Evolutionary conservation across 2,329 filamentous ascomycete genomes (phyloP).

Genomic region (Stemphylium lycopersici): DNA sequence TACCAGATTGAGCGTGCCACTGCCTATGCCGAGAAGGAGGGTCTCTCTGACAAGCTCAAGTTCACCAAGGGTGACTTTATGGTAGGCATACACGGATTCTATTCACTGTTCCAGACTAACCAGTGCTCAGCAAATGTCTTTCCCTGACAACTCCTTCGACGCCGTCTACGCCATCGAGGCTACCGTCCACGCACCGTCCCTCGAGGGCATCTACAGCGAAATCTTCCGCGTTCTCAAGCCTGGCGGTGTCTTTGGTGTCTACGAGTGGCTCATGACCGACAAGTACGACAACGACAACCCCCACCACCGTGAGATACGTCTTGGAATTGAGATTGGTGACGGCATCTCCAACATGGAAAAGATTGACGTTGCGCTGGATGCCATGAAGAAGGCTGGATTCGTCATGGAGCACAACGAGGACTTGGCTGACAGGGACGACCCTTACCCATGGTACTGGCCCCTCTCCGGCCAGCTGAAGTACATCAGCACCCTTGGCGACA

Average conservation of each 20-base stretch:
- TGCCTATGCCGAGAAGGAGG: constrained; percentile 80
- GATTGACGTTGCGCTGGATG: constrained; percentile 77
- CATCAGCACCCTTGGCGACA: constrained; percentile 77
- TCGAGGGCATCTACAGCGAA: constrained; percentile 91
- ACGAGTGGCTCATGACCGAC: constrained; percentile 99
- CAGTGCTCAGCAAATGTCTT: constrained; percentile 78
- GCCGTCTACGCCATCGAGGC: constrained; percentile 97
- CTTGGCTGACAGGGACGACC: constrained; percentile 75
- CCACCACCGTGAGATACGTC: constrained; percentile 84
- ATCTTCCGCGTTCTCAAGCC: constrained; percentile 96
- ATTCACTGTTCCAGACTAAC: constrained; percentile 7
- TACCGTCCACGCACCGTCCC: constrained; percentile 88
- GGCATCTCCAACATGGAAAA: constrained; percentile 98
- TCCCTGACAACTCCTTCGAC: constrained; percentile 90
- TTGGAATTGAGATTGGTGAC: constrained; percentile 93
- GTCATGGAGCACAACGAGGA: constrained; percentile 84
- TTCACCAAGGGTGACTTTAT: constrained; percentile 98
- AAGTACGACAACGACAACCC: constrained; percentile 88
- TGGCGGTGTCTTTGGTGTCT: constrained; percentile 93
- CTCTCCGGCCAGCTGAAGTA: constrained; percentile 84
- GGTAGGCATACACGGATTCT: constrained; percentile 52
- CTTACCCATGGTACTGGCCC: constrained; percentile 92
- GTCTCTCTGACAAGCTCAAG: constrained; percentile 76
- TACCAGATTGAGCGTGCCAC: constrained; percentile 98
- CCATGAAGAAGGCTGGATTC: constrained; percentile 88